These are phyloP conservation scores for Boletus tylopilopsis DNA, from an alignment of 768 basidiomycete genomes.

Conservation along the genomic window DNA sequence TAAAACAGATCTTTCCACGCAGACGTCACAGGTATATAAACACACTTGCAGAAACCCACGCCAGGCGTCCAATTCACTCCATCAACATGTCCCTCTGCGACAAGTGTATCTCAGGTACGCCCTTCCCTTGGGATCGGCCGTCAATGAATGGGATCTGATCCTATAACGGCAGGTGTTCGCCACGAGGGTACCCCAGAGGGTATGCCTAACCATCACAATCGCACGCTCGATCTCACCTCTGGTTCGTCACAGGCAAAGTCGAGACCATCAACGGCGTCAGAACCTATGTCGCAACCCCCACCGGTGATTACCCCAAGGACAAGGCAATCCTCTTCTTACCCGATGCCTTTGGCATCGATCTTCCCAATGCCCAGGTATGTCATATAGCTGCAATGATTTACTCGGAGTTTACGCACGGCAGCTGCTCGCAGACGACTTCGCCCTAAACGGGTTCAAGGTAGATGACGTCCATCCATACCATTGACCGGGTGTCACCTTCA, in stretches of 20 bases:
- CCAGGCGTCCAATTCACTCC: background rate
- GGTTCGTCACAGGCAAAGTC: slow-evolving; percentile 33
- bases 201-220: slow-evolving; percentile 12
- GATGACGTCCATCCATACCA: background rate
- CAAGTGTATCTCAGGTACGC: slow-evolving; percentile 53
- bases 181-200: slow-evolving; percentile 49
- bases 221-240: background rate
- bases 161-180: slow-evolving; percentile 36
- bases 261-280: slow-evolving; percentile 46
- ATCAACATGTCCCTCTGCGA: slow-evolving; percentile 49
- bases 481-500: background rate
- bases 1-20: background rate
- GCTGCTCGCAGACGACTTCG: slow-evolving; percentile 44
- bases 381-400: background rate
- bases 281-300: slow-evolving; percentile 53
- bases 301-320: slow-evolving; percentile 46
- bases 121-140: background rate
- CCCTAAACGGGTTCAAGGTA: slow-evolving; percentile 37
- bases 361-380: slow-evolving; percentile 44
- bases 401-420: slow-evolving; percentile 8
- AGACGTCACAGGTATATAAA: slow-evolving; percentile 12
- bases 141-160: slow-evolving; percentile 2
- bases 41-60: background rate
- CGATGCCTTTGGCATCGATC: slow-evolving; percentile 49
- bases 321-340: slow-evolving; percentile 54